Percentiles rank a stretch among this genome's conserved stretches.
Conservation (phyloP, 2,329 filamentous ascomycete genomes). For the Alternaria sp. region DNA sequence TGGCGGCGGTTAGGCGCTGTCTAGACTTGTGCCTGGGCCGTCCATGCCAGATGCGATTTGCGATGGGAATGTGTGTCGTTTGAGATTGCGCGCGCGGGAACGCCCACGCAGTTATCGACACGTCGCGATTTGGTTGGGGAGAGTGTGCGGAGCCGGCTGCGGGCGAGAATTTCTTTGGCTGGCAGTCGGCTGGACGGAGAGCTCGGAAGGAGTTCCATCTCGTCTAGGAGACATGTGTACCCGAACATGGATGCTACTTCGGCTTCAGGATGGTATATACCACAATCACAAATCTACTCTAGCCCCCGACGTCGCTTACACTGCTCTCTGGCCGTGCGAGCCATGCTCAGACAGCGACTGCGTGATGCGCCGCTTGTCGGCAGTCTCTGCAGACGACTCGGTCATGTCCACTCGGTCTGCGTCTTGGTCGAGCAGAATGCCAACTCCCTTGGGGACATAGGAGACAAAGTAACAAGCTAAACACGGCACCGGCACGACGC, state of each 20-base stretch:
- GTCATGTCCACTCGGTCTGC: constrained; percentile 7
- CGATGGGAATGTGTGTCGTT: constrained; percentile 11
- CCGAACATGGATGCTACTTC: neutral
- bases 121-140: constrained; percentile 6
- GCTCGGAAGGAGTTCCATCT: constrained; percentile 9
- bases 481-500: constrained; percentile 4
- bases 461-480: constrained; percentile 2
- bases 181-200: constrained; percentile 4
- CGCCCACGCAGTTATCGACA: constrained; percentile 9
- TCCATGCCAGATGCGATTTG: constrained; percentile 22
- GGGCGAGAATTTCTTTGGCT: constrained; percentile 16
- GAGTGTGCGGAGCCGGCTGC: constrained; percentile 8
- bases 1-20: constrained; percentile 22
- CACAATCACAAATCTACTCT: no score
- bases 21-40: constrained; percentile 16
- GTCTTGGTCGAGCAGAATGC: constrained; percentile 11
- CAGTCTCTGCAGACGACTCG: neutral
- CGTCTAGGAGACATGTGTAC: constrained; percentile 5
- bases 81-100: constrained; percentile 5
- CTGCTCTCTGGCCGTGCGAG: constrained; percentile 9
- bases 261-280: neutral
- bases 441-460: constrained; percentile 3
- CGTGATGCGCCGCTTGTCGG: constrained; percentile 2
- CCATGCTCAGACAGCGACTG: constrained; percentile 7
- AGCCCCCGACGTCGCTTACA: neutral